Conservation (phyloP, 2,329 filamentous ascomycete genomes). For the Fusarium mangiferae region DNA sequence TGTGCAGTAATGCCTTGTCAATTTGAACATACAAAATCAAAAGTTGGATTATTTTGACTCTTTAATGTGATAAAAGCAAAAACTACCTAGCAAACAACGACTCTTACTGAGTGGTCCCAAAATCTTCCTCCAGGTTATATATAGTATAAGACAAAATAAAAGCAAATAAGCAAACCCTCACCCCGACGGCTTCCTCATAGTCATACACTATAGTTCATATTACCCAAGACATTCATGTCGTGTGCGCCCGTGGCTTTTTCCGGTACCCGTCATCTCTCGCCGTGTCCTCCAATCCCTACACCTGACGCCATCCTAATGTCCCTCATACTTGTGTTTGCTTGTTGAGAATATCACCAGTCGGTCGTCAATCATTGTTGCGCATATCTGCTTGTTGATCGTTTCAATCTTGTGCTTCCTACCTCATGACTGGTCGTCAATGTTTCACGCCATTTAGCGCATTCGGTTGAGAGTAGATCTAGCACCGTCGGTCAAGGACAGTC, state of each 20-base stretch:
- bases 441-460: slow-evolving; percentile 30
- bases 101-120: slow-evolving; percentile 6
- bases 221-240: slow-evolving; percentile 34
- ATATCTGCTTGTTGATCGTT: slow-evolving; percentile 18
- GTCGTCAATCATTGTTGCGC: slow-evolving; percentile 37
- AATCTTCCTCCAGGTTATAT: slow-evolving; percentile 12
- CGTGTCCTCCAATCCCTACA: slow-evolving; percentile 33
- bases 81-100: background rate
- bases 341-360: slow-evolving; percentile 35
- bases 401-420: slow-evolving; percentile 32
- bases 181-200: slow-evolving; percentile 29
- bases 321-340: slow-evolving; percentile 30
- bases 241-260: slow-evolving; percentile 31
- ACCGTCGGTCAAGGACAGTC: slow-evolving; percentile 51
- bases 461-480: slow-evolving; percentile 46
- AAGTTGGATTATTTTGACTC: slow-evolving; percentile 22
- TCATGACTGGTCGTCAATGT: slow-evolving; percentile 21
- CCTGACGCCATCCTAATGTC: slow-evolving; percentile 33
- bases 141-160: slow-evolving; percentile 26
- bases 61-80: slow-evolving; percentile 3
- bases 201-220: slow-evolving; percentile 45
- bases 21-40: slow-evolving; percentile 32
- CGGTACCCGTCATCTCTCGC: slow-evolving; percentile 21
- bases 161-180: slow-evolving; percentile 21
- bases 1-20: slow-evolving; percentile 26